A percentile compares a stretch with the other conserved stretches of the same genome.
phyloP scores from a whole-genome alignment of 1,284 basidiomycete species.

The Fomitopsis pinicola region DNA sequence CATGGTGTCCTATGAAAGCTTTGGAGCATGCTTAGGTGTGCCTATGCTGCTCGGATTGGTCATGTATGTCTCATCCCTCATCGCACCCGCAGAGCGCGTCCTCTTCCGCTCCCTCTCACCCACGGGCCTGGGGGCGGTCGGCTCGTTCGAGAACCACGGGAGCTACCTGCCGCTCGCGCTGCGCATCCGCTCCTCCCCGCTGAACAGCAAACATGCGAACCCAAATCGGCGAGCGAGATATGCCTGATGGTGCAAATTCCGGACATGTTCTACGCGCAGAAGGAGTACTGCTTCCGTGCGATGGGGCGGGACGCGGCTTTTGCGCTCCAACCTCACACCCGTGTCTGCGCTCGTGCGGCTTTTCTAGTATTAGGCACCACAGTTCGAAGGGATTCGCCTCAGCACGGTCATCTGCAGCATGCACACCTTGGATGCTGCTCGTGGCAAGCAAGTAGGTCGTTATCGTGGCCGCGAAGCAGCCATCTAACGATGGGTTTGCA shows the following conservation, averaged over 20 bases:
- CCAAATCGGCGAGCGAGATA: constrained; percentile 65
- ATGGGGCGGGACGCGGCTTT: constrained; percentile 97
- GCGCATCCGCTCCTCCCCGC: constrained; percentile 76
- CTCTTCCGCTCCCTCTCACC: constrained; percentile 90
- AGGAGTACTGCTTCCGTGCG: constrained; percentile 95
- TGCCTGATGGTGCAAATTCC: constrained; percentile 86
- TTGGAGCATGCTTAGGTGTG: no score
- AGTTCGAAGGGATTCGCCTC: no score
- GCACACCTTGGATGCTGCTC: no score
- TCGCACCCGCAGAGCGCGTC: constrained; percentile 93
- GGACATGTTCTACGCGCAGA: constrained; percentile 96
- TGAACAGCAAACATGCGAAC: constrained; percentile 68
- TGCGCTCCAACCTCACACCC: constrained; percentile 92
- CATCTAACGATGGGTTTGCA: no score
- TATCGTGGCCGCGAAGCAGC: no score
- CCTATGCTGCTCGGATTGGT: no score
- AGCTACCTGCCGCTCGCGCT: constrained; percentile 91
- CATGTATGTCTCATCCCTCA: no score
- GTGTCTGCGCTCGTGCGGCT: constrained; percentile 83
- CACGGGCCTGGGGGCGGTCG: constrained; percentile 56
- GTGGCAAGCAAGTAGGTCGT: no score
- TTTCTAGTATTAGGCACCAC: no score
- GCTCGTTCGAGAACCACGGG: constrained; percentile 75
- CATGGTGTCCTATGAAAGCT: no score
- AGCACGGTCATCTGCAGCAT: no score